Evolutionary conservation across 768 basidiomycete species (phyloP), one percentile per base, ranked within the genome.

Genomic region (Termitomyces sp.): DNA sequence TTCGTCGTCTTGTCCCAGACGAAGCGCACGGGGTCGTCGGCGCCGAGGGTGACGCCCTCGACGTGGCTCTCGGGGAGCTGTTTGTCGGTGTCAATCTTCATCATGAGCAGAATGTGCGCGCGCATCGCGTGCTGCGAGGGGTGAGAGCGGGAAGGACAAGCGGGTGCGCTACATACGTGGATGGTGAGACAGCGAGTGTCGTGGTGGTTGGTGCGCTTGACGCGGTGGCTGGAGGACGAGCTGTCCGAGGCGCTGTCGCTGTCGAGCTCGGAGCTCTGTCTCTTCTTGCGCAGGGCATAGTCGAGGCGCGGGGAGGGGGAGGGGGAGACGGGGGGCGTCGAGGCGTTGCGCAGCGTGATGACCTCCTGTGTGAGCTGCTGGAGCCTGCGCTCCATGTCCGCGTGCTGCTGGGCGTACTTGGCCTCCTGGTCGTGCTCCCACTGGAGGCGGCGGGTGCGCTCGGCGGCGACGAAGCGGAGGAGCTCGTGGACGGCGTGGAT

Each of bases 1-100:
- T 84, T 87, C 12, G 81, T 75, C 2, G 89, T 91, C 68, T 88
- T 88, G 60, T 86, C 83, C 89, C 89, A 91, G 4, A 89, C 84
- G 61, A 90, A 90, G 20, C 88, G 84, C 15, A 90, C 75, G 1
- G 87, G 81, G n/a, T 84, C 79, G 22, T 75, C 67, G 12, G 73
- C 64, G 2, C 70, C 73, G 1, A 84, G 63, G 3, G 70, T 64
- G 12, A 68, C 72, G 16, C 82, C 85, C 64, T 90, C 88, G 10
- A 64, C 62, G 63, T 88, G 82, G 53, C 80, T 83, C 56, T 82
- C 81, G 0, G 89, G 89, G 8, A 90, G 72, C 1, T 78, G 66
- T 58, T 82, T 81, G 62, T 84, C 86, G 37, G 68, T 76, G 7
- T 78, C 74, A 5, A 87, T 57, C 20, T 75, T 71, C 84, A 91